These are phyloP conservation scores for Sugiyamaella japonica DNA, from an alignment of 1,139 yeast genomes.

Conservation along the genomic window DNA sequence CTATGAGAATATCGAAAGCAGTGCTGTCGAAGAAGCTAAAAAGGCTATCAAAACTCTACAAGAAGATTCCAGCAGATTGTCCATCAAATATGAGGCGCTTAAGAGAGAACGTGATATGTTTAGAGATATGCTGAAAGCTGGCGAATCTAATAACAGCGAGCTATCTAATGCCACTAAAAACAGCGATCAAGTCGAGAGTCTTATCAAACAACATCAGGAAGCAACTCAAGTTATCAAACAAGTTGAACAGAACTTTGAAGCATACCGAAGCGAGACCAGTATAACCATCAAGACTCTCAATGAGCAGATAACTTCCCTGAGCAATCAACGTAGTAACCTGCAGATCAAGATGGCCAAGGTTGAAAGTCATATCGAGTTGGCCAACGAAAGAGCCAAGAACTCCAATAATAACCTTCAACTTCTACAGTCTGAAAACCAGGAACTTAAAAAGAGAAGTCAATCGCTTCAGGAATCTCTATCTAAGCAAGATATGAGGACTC, in stretches of 20 bases:
- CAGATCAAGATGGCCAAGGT: slow-evolving; percentile 49
- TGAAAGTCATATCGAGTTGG: slow-evolving; percentile 48
- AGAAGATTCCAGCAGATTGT: slow-evolving; percentile 56
- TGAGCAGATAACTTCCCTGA: slow-evolving; percentile 42
- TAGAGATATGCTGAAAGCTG: slow-evolving; percentile 43
- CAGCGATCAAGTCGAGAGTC: slow-evolving; percentile 39
- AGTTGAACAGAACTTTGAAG: slow-evolving; percentile 41
- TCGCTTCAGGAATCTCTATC: slow-evolving; percentile 57
- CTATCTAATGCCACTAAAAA: slow-evolving; percentile 23
- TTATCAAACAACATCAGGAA: slow-evolving; percentile 40
- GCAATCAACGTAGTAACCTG: slow-evolving; percentile 54
- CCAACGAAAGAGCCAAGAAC: slow-evolving; percentile 47
- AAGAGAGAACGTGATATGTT: slow-evolving; percentile 68
- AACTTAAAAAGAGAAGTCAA: slow-evolving; percentile 46
- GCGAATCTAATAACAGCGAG: slow-evolving; percentile 22
- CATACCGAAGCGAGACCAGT: slow-evolving; percentile 46
- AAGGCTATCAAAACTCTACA: slow-evolving; percentile 70
- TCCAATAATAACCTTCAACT: slow-evolving; percentile 42
- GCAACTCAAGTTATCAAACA: slow-evolving; percentile 38
- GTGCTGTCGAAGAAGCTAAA: slow-evolving; percentile 70
- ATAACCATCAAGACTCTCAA: slow-evolving; percentile 46
- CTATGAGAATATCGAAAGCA: slow-evolving; percentile 52
- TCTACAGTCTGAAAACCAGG: slow-evolving; percentile 48
- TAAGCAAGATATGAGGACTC: slow-evolving; percentile 56
- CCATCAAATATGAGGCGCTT: slow-evolving; percentile 53